Evolutionary conservation across 768 basidiomycete genomes (phyloP), one percentile per base, ranked within the genome.

Genomic region (Suillus subalutaceus): DNA sequence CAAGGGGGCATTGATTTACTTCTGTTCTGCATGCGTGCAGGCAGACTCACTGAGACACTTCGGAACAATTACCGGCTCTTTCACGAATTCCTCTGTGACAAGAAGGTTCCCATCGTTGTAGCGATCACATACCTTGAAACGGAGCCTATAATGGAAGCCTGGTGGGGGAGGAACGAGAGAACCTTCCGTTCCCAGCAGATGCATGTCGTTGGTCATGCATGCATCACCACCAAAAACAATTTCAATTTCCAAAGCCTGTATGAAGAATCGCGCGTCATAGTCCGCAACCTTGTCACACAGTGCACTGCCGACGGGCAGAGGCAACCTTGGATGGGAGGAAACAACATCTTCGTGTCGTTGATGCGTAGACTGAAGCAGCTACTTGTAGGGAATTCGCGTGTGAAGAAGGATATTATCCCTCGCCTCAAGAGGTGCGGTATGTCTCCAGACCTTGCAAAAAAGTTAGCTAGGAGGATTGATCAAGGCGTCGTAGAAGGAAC

Each of bases 51-150:
- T 8, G 74, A 75, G 30, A 69, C 76, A 1, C 71, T 77, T 62
- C 69, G 75, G 46, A 75, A 76, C 62, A 84, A 82, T 65, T 84
- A 80, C 73, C 72, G 63, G 44, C 44, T 82, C 38, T 82, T 82
- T 65, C 67, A 66, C 62, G 72, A 81, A 6, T 72, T 82, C n/a
- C 72, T 83, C 20, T 83, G 83, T 59, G 75, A 73, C 38, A 65
- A 65, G 50, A 63, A 74, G 40, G 80, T 82, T 37, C 81, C 83
- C 2, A 72, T 79, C 23, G 72, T 75, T 1, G 55, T 84, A n/a
- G 76, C 77, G 37, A 65, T 83, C 44, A 83, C 81, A 9, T 69
- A 80, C 52, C 70, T 84, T 46, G 83, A 81, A 68, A 77, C 73
- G 44, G 72, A 80, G 41, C 66, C 41, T 3, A 69, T 18, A 6